Conservation (phyloP, 2,329 filamentous ascomycete genomes). For the Chlorencoelia australis region DNA sequence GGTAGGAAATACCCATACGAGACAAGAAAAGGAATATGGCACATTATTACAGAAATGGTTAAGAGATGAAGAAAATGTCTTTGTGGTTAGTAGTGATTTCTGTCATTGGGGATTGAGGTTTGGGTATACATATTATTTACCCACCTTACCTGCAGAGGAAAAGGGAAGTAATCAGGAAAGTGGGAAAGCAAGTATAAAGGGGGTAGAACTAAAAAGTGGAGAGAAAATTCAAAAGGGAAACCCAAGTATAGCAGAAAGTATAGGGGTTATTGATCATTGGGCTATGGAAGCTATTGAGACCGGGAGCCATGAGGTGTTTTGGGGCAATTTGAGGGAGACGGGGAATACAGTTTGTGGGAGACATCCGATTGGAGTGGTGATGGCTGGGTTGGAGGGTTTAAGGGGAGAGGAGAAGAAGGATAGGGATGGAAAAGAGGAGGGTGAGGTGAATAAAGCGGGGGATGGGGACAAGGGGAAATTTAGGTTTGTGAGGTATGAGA, state of each 20-base stretch:
- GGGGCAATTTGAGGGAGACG: slow-evolving; percentile 58
- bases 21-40: slow-evolving; percentile 60
- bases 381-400: slow-evolving; percentile 73
- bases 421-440: slow-evolving; percentile 16
- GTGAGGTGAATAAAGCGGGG: slow-evolving; percentile 24
- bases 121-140: slow-evolving; percentile 69
- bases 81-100: slow-evolving; percentile 90
- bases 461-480: slow-evolving; percentile 34
- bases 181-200: no score
- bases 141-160: slow-evolving; percentile 37
- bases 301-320: slow-evolving; percentile 61
- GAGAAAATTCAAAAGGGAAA: slow-evolving; percentile 25
- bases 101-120: slow-evolving; percentile 91
- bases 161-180: no score
- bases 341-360: slow-evolving; percentile 89
- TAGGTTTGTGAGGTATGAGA: slow-evolving; percentile 75
- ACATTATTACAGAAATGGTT: slow-evolving; percentile 68
- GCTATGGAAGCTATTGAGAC: slow-evolving; percentile 80
- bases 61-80: slow-evolving; percentile 62
- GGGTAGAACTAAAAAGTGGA: slow-evolving; percentile 13
- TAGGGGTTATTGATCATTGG: slow-evolving; percentile 65
- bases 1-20: slow-evolving; percentile 60
- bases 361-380: slow-evolving; percentile 86
- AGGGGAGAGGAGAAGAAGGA: slow-evolving; percentile 26
- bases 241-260: slow-evolving; percentile 70